These are phyloP conservation scores for Carallia brachiata DNA, from an alignment of 345 rosid species.

Conservation along the genomic window DNA sequence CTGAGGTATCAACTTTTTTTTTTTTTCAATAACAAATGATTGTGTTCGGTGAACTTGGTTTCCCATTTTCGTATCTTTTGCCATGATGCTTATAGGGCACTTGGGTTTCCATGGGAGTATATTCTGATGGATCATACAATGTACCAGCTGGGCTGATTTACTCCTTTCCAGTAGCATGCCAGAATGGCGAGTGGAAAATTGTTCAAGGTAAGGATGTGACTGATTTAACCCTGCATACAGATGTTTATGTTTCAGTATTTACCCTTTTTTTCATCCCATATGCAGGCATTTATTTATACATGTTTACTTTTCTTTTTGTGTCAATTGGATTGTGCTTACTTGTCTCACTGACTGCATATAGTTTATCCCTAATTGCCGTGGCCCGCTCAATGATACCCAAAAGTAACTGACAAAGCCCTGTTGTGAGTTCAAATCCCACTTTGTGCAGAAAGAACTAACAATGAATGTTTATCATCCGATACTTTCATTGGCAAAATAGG, in stretches of 20 bases:
- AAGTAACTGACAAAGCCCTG: no score
- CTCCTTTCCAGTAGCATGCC: constrained; percentile 92
- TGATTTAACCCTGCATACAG: neutral
- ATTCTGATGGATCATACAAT: constrained; percentile 95
- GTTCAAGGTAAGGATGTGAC: constrained; percentile 64
- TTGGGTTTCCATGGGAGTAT: constrained; percentile 98
- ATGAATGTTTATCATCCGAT: no score
- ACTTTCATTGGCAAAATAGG: no score
- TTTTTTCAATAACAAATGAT: neutral
- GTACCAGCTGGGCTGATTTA: constrained; percentile 94
- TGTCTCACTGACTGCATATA: no score
- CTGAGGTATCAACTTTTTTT: constrained; percentile 48
- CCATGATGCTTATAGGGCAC: constrained; percentile 54
- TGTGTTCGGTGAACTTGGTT: neutral
- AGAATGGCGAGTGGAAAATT: constrained; percentile 83
- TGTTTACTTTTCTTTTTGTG: no score
- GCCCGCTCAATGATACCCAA: no score
- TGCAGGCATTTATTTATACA: no score
- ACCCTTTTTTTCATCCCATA: no score
- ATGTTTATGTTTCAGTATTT: neutral
- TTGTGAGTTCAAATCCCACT: no score
- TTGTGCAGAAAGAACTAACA: no score
- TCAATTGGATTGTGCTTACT: no score
- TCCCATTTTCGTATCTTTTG: neutral
- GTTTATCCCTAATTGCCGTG: no score